These are phyloP conservation scores for Dichotomocladium elegans DNA, from an alignment of 371 early-diverging fungal species.

Conservation along the genomic window DNA sequence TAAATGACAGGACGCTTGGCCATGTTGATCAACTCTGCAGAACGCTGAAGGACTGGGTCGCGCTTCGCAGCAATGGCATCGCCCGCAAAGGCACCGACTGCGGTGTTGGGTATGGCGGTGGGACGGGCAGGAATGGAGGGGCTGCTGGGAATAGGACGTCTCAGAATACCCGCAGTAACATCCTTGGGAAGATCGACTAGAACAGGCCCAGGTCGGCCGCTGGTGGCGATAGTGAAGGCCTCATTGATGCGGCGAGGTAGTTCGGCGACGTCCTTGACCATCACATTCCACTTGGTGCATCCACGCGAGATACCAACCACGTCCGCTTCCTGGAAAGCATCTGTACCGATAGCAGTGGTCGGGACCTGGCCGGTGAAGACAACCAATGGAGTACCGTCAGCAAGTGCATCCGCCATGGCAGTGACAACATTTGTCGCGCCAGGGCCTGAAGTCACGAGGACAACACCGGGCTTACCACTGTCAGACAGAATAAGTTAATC, in stretches of 20 bases:
- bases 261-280: constrained; percentile 94
- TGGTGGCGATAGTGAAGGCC: constrained; percentile 93
- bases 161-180: constrained; percentile 88
- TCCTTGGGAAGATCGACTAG: constrained; percentile 97
- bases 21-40: constrained; percentile 80
- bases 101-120: constrained; percentile 46
- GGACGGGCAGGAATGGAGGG: constrained; percentile 65
- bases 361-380: constrained; percentile 95
- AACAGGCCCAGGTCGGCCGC: constrained; percentile 97
- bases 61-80: constrained; percentile 46
- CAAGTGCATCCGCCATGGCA: constrained; percentile 95
- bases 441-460: constrained; percentile 96
- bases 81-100: constrained; percentile 40
- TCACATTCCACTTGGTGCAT: constrained; percentile 98
- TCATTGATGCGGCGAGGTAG: constrained; percentile 95
- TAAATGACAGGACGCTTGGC: constrained; percentile 93
- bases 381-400: constrained; percentile 93
- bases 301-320: constrained; percentile 91
- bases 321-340: constrained; percentile 98
- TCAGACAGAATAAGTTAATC: constrained; percentile 4
- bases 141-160: constrained; percentile 75
- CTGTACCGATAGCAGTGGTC: constrained; percentile 89
- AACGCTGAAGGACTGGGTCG: constrained; percentile 52
- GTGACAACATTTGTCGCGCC: constrained; percentile 98
- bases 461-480: constrained; percentile 92